A percentile compares a stretch with the other conserved stretches of the same genome.
phyloP scores from a whole-genome alignment of 2,329 filamentous ascomycete genomes.

The Sclerotinia spermophila region DNA sequence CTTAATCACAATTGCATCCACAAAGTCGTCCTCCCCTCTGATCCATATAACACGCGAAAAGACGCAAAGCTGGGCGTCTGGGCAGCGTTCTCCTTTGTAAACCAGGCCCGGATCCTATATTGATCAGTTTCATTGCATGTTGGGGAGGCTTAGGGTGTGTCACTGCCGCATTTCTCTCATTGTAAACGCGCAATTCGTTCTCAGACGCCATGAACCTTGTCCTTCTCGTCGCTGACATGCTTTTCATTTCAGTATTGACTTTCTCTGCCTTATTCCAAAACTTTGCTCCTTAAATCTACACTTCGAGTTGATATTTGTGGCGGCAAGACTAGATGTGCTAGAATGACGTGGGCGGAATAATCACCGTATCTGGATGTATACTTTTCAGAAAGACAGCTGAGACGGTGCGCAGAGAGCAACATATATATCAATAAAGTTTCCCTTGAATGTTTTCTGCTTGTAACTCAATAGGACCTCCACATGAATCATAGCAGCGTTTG shows the following conservation, averaged over 20 bases:
- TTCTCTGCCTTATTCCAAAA: not conserved
- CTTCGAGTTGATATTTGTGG: not conserved
- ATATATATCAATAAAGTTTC: not conserved
- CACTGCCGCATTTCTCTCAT: not conserved
- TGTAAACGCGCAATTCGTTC: not conserved
- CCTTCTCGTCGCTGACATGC: not conserved
- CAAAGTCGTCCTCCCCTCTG: not conserved
- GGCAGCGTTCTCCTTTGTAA: not conserved
- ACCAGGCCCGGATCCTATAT: not conserved
- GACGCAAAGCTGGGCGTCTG: not conserved
- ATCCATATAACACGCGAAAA: not conserved
- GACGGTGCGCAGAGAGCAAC: not conserved
- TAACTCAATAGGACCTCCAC: not conserved
- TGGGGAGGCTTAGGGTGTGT: not conserved
- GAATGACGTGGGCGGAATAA: not conserved
- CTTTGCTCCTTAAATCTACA: not conserved
- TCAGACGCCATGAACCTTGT: not conserved
- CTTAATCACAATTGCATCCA: not conserved
- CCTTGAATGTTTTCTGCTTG: not conserved
- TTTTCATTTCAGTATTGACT: not conserved
- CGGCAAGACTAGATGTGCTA: not conserved
- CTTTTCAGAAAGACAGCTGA: not conserved
- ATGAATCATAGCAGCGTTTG: not conserved
- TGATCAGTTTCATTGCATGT: not conserved
- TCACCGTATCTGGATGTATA: too few relatives aligned